These are phyloP conservation scores for Colletotrichum nymphaeae DNA, from an alignment of 2,329 filamentous ascomycete genomes.

Conservation along the genomic window DNA sequence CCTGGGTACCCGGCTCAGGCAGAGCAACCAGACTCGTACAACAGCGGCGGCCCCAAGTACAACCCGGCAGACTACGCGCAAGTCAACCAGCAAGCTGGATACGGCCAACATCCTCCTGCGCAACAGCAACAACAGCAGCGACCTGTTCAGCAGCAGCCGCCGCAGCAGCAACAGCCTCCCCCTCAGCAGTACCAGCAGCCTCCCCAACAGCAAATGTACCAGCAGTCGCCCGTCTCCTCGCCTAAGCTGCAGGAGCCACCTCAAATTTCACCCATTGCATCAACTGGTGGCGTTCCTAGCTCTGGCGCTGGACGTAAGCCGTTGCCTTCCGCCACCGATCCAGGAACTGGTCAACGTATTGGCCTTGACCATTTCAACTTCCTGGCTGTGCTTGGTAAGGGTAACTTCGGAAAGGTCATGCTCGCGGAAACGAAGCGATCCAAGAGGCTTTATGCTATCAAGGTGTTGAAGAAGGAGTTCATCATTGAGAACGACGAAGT, in stretches of 20 bases:
- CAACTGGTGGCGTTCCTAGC: conserved; percentile 30
- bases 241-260: conserved; percentile 34
- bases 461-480: conserved; percentile 99
- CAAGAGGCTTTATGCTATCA: conserved; percentile 95
- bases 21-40: conserved; percentile 44
- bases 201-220: conserved; percentile 43
- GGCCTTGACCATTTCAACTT: conserved; percentile 99
- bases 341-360: conserved; percentile 84
- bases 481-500: conserved; percentile 99
- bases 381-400: conserved; percentile 96
- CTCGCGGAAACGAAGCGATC: conserved; percentile 95
- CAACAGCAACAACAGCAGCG: conserved; percentile 47
- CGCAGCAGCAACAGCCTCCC: conserved; percentile 38
- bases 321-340: conserved; percentile 76
- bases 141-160: conserved; percentile 45
- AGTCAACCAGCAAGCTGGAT: conserved; percentile 67
- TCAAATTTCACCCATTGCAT: conserved; percentile 44
- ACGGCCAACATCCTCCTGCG: conserved; percentile 43
- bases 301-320: conserved; percentile 59
- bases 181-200: conserved; percentile 50
- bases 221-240: conserved; percentile 41
- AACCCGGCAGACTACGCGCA: conserved; percentile 83
- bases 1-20: conserved; percentile 40
- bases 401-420: conserved; percentile 99
- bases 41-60: conserved; percentile 74